phyloP scores from a whole-genome alignment of 2,329 filamentous ascomycete genomes.

The Penicillium janthinellum region DNA sequence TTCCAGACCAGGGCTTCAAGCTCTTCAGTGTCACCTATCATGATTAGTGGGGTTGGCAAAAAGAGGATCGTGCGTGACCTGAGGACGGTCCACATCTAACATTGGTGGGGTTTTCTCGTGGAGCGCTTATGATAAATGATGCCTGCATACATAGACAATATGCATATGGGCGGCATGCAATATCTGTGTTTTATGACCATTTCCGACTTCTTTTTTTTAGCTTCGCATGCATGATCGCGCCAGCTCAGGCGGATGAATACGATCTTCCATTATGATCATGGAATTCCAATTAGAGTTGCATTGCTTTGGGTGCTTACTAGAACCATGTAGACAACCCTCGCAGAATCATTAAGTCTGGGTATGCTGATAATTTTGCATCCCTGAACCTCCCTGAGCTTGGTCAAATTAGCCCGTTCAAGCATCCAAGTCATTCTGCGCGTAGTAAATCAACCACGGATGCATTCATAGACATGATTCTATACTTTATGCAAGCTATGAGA shows the following conservation, averaged over 20 bases:
- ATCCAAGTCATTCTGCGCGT: too few species aligned
- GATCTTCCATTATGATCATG: neutral
- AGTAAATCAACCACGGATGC: too few species aligned
- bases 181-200: neutral
- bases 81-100: neutral
- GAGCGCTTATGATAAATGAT: neutral
- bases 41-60: conserved; percentile 11
- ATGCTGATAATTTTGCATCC: too few species aligned
- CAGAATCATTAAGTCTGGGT: too few species aligned
- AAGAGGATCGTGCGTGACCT: neutral
- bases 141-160: conserved; percentile 3
- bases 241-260: neutral
- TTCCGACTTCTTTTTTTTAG: neutral
- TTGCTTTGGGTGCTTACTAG: neutral
- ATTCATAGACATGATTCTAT: too few species aligned
- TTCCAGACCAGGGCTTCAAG: conserved; percentile 24
- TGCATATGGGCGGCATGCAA: neutral
- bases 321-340: too few species aligned
- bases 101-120: neutral
- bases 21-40: conserved; percentile 40
- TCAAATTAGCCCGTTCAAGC: too few species aligned
- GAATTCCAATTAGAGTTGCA: neutral
- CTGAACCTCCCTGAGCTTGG: too few species aligned
- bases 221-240: neutral
- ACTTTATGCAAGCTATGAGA: too few species aligned